Base-by-base conservation (phyloP, 164 flowering plant genomes). In the Chloranthus sessilifolius region DNA sequence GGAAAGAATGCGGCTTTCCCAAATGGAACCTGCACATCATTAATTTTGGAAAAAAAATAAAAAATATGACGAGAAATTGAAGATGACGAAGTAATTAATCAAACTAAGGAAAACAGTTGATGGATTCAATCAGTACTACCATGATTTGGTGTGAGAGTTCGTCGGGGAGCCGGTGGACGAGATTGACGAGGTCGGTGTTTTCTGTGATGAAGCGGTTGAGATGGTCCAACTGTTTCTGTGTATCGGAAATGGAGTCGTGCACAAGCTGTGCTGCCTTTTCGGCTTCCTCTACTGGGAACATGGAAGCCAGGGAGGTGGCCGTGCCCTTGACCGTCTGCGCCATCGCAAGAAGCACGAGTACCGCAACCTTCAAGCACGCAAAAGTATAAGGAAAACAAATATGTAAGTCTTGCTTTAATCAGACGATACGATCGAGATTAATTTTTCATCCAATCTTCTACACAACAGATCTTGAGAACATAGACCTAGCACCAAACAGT, bases 1-100 rank as follows among this genome's bases (percentile, higher is more conserved):
- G 95, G 96, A 36, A 88, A 92, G 55, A 92, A 92, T 0, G 95
- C 98, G 0, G 81, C 90, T 63, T 79, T 79, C 1, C 98, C 95
- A 64, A 85, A 88, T 1, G 98, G 98, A 34, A 87, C 95, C 97
- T 85, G 46, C 33, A 36, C 15, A 27, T 14, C 19, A 40, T 36
- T 7, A 22, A 43, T 33, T 33, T 33, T n/a, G n/a, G n/a, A n/a
- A n/a, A n/a, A n/a, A n/a, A n/a, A n/a, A n/a, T n/a, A 31, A 44
- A 25, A 4, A 44, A 14, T 2, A 21, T 23, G 27, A 26, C 27
- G 33, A 5, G 27, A 43, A 20, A 20, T 10, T 10, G 23, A 41
- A 2, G 2, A 26, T 9, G 22, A 45, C 7, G 38, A 39, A 12
- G 14, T 24, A 19, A 15, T 41, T 2, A 2, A 15, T 3, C 21